A percentile compares a stretch with the other conserved stretches of the same genome.
phyloP scores from a whole-genome alignment of 768 basidiomycete genomes.

The Tricholoma terreum region DNA sequence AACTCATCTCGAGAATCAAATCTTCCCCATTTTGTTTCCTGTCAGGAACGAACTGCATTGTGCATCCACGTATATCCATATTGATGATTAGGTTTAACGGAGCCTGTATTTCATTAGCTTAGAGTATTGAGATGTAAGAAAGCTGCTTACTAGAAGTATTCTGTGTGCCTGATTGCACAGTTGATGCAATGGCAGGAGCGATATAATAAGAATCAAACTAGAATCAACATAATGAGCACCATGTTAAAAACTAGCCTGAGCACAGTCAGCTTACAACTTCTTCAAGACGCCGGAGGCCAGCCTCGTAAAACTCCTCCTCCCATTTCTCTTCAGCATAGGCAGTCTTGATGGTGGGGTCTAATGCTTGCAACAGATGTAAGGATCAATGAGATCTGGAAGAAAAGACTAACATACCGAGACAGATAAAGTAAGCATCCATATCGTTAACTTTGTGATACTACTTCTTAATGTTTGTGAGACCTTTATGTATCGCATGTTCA shows the following conservation, averaged over 20 bases:
- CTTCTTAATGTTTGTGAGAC: constrained; percentile 8
- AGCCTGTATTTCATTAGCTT: background rate
- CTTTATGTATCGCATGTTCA: constrained; percentile 2
- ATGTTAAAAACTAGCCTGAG: background rate
- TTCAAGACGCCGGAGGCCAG: background rate
- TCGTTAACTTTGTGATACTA: constrained; percentile 4
- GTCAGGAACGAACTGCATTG: background rate
- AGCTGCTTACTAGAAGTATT: background rate
- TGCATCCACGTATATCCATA: constrained; percentile 4
- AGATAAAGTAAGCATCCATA: constrained; percentile 13
- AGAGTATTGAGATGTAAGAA: background rate
- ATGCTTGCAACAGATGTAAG: background rate
- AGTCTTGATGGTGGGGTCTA: constrained; percentile 13
- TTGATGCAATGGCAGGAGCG: background rate
- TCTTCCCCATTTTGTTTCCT: background rate
- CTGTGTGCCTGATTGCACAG: background rate
- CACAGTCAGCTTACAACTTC: background rate
- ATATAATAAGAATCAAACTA: constrained; percentile 1
- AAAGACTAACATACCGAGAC: constrained; percentile 5
- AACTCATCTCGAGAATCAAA: background rate
- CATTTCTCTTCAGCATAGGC: constrained; percentile 12
- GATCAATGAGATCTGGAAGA: background rate
- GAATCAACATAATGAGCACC: background rate
- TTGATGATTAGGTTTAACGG: background rate
- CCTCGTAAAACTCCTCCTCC: constrained; percentile 4